Evolutionary conservation across 306 rosid genomes (phyloP), one percentile per base, ranked within the genome.

Genomic region (Rosa chinensis): DNA sequence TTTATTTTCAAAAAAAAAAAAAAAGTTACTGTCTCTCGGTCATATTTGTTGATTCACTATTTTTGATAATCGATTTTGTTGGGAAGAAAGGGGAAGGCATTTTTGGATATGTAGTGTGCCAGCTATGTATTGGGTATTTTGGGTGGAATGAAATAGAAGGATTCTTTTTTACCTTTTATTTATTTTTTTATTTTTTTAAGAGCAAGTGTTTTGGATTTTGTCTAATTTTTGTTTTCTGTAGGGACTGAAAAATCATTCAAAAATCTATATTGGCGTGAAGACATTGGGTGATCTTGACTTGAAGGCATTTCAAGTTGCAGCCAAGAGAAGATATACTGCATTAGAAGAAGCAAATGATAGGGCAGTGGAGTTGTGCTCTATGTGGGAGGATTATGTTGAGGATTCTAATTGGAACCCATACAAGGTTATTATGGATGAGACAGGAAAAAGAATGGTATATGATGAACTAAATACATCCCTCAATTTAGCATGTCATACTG

Each of bases 251-350:
- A 14, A 13, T 17, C 37, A 66, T 2, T 17, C 70, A 66, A 66
- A 66, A 14, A 7, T 8, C 11, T 37, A 7, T 39, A 37, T 66
- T 35, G 70, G 70, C 12, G 70, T 66, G 47, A 66, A 66, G 70
- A 63, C 68, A 12, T 28, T 63, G 68, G 68, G 68, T 63, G 68
- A 63, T 35, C 68, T 63, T 10, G 68, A 63, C 43, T 25, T 63
- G n/a, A 32, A 63, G n/a, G 68, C 68, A 63, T 63, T 63, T 32
- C 68, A 63, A 63, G 43, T 5, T 28, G 68, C 68, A 63, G n/a
- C 68, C 17, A 63, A 63, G 68, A 63, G 20, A 63, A 66, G 70
- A 37, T 37, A 17, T 66, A 2, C n/a, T 66, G 6, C n/a, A 37
- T n/a, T 12, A 37, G 70, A 63, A 63, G 68, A 66, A 66, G 70